Base-by-base conservation (phyloP, 1,139 yeast genomes). In the Casaregolazyma lundiana region DNA sequence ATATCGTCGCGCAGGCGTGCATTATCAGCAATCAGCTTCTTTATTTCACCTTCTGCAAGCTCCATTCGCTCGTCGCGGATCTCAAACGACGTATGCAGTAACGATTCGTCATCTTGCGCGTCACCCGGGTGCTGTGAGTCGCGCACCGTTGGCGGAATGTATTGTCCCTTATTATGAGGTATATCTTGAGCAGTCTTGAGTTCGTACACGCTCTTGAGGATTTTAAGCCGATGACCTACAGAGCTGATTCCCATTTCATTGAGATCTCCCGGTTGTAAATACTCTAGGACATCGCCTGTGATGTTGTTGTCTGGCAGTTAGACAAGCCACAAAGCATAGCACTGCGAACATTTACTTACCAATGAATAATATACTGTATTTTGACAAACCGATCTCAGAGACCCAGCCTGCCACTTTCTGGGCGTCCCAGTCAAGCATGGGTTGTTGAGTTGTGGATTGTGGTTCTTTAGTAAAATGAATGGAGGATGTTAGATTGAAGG, bases 221-320 rank as follows among this genome's bases (percentile, higher is more conserved):
- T 62, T 30, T 57, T 59, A 26, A 71, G 56, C 18, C 74, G 60
- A 51, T 71, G 74, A 44, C 75, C 75, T 3, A 69, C 64, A 6
- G 67, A 56, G 20, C 47, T 38, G 20, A 71, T 64, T 18, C 75
- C 75, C 13, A 71, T 58, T 21, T 71, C 75, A 18, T 55, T 54
- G n/a, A 71, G 61, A 39, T 69, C 70, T 4, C 59, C 55, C 47
- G 63, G 69, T 47, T 64, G 65, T 38, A 71, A 61, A 42, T 65
- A 61, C 11, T 64, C 54, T 35, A 71, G 58, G n/a, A 68, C 69
- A 46, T 70, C 73, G 19, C 73, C 73, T 4, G 68, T 58, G 20
- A 71, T 61, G 35, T 63, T 66, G 51, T 71, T 69, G 18, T 61
- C 68, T 26, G n/a, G 6, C 34, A 5, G 38, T 17, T 26, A 36